Conservation (phyloP, 257 asterid species). For the Nicotiana tabacum region DNA sequence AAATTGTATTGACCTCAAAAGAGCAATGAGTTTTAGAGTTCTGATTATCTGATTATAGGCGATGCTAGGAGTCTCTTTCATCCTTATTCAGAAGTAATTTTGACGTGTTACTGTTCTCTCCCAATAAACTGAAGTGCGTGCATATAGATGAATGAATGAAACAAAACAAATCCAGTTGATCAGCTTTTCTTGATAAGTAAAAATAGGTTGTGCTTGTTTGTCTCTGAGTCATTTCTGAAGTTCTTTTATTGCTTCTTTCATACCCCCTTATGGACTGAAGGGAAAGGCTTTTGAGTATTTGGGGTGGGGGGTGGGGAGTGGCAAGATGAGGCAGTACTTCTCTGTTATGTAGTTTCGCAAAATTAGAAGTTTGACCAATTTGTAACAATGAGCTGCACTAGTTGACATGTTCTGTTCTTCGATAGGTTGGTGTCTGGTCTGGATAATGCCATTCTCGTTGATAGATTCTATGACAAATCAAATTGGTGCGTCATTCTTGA, state of each 20-base stretch:
- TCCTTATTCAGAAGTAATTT: not conserved
- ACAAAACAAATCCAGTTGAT: too few relatives aligned
- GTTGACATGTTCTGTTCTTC: not conserved
- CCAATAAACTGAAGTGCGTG: too few relatives aligned
- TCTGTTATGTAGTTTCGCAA: not conserved
- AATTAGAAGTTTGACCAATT: not conserved
- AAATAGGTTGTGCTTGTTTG: too few relatives aligned
- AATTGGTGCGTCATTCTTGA: slow-evolving; percentile 92
- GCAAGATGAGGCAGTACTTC: not conserved
- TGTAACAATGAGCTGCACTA: slow-evolving; percentile 6
- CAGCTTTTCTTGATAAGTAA: too few relatives aligned
- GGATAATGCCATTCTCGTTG: slow-evolving; percentile 66
- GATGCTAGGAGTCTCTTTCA: not conserved
- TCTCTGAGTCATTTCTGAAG: too few relatives aligned
- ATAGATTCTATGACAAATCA: slow-evolving; percentile 83
- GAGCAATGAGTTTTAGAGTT: not conserved
- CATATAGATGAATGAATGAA: too few relatives aligned
- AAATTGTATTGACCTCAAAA: not conserved
- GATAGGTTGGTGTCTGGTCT: slow-evolving; percentile 64
- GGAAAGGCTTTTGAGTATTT: not conserved
- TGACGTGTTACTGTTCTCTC: not conserved
- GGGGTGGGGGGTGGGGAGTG: not conserved
- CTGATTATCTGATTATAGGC: not conserved
- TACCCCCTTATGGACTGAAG: not conserved
- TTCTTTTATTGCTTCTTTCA: too few relatives aligned